Evolutionary conservation across 352 stramenopile species (phyloP).

Genomic region (Globisporangium cystogenes): DNA sequence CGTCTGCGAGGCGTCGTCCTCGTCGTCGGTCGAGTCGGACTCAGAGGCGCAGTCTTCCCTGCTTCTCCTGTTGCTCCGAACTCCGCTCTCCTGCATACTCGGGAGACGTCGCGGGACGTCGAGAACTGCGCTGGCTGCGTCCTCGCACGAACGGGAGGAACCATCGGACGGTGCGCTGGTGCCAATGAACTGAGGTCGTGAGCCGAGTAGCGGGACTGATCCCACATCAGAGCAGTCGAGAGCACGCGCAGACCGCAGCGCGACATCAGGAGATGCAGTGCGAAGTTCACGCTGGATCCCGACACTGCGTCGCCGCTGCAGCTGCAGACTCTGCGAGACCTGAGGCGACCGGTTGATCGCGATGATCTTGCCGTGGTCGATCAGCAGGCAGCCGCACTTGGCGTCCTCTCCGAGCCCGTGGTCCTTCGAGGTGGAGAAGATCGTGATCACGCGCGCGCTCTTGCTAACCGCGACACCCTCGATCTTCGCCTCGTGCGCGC

Average conservation of each 20-base stretch:
- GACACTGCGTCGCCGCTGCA: slow-evolving; percentile 27
- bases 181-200: no score
- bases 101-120: background rate
- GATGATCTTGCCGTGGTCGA: slow-evolving; percentile 53
- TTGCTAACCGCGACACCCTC: slow-evolving; percentile 80
- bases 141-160: no score
- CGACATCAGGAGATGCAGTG: no score
- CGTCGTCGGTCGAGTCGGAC: slow-evolving; percentile 10
- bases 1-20: background rate
- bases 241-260: no score
- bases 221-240: no score
- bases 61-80: background rate
- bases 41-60: background rate
- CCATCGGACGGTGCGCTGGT: no score
- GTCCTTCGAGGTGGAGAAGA: slow-evolving; percentile 75
- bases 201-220: no score
- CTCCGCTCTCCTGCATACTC: no score
- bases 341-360: slow-evolving; percentile 46
- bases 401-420: slow-evolving; percentile 55
- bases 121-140: background rate
- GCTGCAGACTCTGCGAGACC: slow-evolving; percentile 10
- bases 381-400: slow-evolving; percentile 54
- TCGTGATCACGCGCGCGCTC: slow-evolving; percentile 46
- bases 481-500: slow-evolving; percentile 71
- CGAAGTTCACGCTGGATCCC: slow-evolving; percentile 7